These are phyloP conservation scores for Populus nigra DNA, from an alignment of 345 rosid species.

Conservation along the genomic window DNA sequence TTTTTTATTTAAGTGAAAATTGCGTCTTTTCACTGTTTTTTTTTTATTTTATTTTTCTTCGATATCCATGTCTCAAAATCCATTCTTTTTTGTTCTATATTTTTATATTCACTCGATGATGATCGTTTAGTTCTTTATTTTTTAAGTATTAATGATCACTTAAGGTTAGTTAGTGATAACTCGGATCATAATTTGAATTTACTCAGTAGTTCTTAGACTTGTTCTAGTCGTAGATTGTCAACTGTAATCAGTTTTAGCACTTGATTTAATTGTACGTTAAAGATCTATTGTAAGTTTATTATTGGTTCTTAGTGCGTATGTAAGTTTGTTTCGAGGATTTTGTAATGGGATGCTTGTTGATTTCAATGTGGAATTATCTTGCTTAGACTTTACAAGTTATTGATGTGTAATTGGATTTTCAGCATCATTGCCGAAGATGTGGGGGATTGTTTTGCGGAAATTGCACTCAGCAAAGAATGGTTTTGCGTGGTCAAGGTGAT, in stretches of 20 bases:
- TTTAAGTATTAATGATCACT: background rate
- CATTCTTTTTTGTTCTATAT: background rate
- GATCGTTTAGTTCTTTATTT: background rate
- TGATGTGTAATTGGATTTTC: slow-evolving; percentile 19
- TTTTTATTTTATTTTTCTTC: background rate
- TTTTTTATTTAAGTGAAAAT: background rate
- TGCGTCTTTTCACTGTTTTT: background rate
- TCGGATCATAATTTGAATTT: background rate
- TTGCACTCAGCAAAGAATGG: slow-evolving; percentile 78
- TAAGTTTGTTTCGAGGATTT: background rate
- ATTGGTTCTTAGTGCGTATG: background rate
- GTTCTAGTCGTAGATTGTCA: background rate
- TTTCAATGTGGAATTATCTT: background rate
- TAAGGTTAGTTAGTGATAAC: background rate
- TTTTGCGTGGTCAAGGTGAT: slow-evolving; percentile 88
- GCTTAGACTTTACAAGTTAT: background rate
- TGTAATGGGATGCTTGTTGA: background rate
- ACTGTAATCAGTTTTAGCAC: background rate
- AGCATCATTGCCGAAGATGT: slow-evolving; percentile 97
- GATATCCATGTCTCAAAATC: slow-evolving; percentile 15
- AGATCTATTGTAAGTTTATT: background rate
- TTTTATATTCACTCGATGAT: slow-evolving; percentile 2
- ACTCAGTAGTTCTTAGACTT: background rate
- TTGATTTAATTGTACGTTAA: background rate
- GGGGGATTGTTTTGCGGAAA: slow-evolving; percentile 85